Evolutionary conservation across 345 rosid genomes (phyloP), one percentile per base, ranked within the genome.

Genomic region (Acer campestre): DNA sequence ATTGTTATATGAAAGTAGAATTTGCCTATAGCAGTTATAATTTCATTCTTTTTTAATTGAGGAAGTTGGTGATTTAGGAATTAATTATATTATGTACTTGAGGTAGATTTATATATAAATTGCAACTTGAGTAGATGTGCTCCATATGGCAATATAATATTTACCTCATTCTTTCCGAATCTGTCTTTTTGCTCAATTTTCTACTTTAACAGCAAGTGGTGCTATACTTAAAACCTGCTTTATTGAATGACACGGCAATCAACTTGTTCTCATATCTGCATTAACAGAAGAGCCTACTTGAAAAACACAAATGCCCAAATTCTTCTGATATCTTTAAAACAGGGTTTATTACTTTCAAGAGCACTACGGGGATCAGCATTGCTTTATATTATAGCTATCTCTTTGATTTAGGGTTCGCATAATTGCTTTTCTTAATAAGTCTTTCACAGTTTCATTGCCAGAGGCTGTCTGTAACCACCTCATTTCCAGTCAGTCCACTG

Each of bases 101-200:
- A 27, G 71, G 71, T 68, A 53, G n/a, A 16, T 53, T 53, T 53
- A 53, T 53, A 49, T 12, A 49, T 49, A 22, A 68, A 44, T 44
- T 68, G 35, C 35, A 68, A 68, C 56, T 68, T 44, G 56, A 68
- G 12, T 68, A 44, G 31, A 44, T 68, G 55, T 68, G 56, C 56
- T 51, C 46, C 48, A 4, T 25, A 5, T 44, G n/a, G 22, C 17
- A 68, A 68, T 20, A 68, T 44, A 44, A 44, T 44, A 25, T 44
- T 23, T 68, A 44, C 18, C 55, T 44, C 17, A 44, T 44, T 68
- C 25, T 68, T 68, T 44, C 71, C 44, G 20, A 49, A 14, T 53
- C n/a, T 53, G 16, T 13, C 8, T 20, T 68, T 68, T 20, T 10
- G 10, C 71, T 5, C 48, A 20, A 13, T 12, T 68, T 44, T 42